These are phyloP conservation scores for Taxillus chinensis DNA, from an alignment of 164 flowering plant species.

Conservation along the genomic window DNA sequence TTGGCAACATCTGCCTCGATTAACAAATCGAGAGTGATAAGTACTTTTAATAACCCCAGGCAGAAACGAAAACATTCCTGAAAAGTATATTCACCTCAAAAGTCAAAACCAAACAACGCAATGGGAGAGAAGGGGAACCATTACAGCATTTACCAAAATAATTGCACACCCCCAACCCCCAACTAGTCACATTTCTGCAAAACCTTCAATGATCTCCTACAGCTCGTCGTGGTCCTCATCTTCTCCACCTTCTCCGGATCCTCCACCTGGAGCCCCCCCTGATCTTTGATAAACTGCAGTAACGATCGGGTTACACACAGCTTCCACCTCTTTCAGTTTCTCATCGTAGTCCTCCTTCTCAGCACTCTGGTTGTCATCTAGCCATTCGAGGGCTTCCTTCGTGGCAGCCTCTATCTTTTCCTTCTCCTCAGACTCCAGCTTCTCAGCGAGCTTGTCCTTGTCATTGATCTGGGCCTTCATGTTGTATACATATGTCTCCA, in stretches of 20 bases:
- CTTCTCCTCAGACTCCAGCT: constrained; percentile 72
- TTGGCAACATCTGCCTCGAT: too few species aligned
- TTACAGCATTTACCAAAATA: too few species aligned
- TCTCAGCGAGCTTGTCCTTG: constrained; percentile 88
- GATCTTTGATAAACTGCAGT: constrained; percentile 72
- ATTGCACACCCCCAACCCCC: too few species aligned
- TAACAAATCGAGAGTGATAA: too few species aligned
- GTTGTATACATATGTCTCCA: constrained; percentile 74
- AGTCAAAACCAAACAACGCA: too few species aligned
- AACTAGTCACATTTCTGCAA: not conserved
- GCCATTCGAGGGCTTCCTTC: constrained; percentile 79
- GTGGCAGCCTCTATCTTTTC: constrained; percentile 67
- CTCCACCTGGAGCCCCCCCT: constrained; percentile 61
- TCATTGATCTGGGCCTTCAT: constrained; percentile 76
- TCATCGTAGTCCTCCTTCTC: constrained; percentile 84
- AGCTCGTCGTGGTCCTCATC: constrained; percentile 69
- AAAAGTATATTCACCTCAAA: too few species aligned
- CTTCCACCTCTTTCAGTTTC: constrained; percentile 81
- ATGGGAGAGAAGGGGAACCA: too few species aligned
- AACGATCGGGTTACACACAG: constrained; percentile 79
- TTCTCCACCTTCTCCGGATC: constrained; percentile 35
- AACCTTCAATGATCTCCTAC: constrained; percentile 10
- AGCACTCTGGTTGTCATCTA: constrained; percentile 72
- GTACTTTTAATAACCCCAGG: too few species aligned
- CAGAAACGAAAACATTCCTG: too few species aligned